phyloP scores from a whole-genome alignment of 2,329 filamentous ascomycete species.

The Colletotrichum nymphaeae region DNA sequence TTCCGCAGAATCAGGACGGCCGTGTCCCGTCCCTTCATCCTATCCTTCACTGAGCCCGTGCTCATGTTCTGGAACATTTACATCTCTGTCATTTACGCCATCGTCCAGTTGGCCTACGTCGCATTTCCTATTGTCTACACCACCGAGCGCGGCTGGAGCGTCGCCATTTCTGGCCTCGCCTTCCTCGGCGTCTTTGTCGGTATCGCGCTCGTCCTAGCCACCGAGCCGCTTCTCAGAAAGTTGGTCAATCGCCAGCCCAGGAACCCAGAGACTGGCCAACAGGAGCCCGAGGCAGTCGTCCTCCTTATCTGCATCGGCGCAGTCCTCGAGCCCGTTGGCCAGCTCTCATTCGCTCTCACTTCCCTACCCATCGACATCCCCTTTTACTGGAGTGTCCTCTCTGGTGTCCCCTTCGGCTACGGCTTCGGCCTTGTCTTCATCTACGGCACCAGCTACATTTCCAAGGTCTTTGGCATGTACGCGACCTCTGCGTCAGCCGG shows the following conservation, averaged over 20 bases:
- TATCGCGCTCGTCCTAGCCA: conserved; percentile 46
- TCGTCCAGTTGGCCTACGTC: conserved; percentile 74
- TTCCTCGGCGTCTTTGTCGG: conserved; percentile 35
- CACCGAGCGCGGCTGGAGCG: conserved; percentile 66
- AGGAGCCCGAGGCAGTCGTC: conserved; percentile 72
- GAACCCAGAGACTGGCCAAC: conserved; percentile 69
- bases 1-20: conserved; percentile 67
- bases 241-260: conserved; percentile 69
- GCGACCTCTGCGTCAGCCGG: conserved; percentile 73
- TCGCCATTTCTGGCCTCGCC: conserved; percentile 65
- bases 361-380: conserved; percentile 68
- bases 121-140: conserved; percentile 73
- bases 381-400: conserved; percentile 71
- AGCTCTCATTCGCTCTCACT: conserved; percentile 75
- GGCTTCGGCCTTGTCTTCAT: conserved; percentile 75
- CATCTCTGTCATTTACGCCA: conserved; percentile 71
- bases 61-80: conserved; percentile 65
- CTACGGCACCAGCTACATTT: conserved; percentile 72
- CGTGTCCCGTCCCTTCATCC: conserved; percentile 68
- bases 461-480: conserved; percentile 73
- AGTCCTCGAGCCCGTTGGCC: conserved; percentile 66
- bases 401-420: conserved; percentile 71
- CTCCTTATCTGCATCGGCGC: conserved; percentile 72
- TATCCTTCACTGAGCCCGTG: conserved; percentile 72
- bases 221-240: conserved; percentile 52